Conservation (phyloP, 306 rosid genomes). For the Albizia julibrissin region DNA sequence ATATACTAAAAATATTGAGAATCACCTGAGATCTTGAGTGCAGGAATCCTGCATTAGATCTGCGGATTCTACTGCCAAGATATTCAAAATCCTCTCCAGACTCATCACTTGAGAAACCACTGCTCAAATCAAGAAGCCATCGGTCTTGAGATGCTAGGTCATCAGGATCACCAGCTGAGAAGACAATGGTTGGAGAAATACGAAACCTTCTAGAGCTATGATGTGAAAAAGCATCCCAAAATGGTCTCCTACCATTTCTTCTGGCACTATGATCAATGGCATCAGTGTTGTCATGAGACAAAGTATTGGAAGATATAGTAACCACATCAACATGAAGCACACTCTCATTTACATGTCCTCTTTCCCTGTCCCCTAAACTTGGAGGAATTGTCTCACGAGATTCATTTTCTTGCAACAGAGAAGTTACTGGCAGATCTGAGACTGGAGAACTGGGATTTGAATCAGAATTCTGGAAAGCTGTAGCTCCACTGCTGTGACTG, state of each 20-base stretch:
- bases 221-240: conserved; percentile 87
- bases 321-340: conserved; percentile 82
- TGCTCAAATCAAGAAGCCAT: conserved; percentile 89
- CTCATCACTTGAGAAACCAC: conserved; percentile 69
- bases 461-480: conserved; percentile 36
- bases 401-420: conserved; percentile 55
- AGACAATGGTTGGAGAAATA: conserved; percentile 71
- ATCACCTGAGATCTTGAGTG: conserved; percentile 88
- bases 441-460: conserved; percentile 48
- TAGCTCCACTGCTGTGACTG: conserved; percentile 38
- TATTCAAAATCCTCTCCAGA: conserved; percentile 55
- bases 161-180: conserved; percentile 54
- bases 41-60: conserved; percentile 58
- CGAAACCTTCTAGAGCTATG: conserved; percentile 76
- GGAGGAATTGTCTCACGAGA: conserved; percentile 44
- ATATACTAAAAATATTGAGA: conserved; percentile 27
- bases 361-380: conserved; percentile 74
- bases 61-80: conserved; percentile 61
- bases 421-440: conserved; percentile 49
- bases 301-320: conserved; percentile 68
- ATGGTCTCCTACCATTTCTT: conserved; percentile 76
- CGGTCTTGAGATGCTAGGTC: conserved; percentile 68
- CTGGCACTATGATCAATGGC: conserved; percentile 61
- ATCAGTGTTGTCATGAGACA: conserved; percentile 55
- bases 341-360: conserved; percentile 53